These are phyloP conservation scores for Lumnitzera racemosa DNA, from an alignment of 345 rosid species.

Conservation along the genomic window DNA sequence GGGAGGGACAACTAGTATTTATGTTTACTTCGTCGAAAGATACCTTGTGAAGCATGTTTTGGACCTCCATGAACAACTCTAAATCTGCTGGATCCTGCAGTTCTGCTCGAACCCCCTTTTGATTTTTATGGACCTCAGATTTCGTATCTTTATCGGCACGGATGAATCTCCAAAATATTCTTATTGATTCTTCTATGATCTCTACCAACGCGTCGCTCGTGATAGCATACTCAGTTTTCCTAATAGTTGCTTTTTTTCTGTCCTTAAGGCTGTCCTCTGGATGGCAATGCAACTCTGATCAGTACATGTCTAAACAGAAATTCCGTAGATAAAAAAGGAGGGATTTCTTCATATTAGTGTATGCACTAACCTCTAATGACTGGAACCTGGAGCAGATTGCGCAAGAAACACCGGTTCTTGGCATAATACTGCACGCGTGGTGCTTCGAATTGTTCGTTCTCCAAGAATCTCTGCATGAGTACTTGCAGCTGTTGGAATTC, in stretches of 20 bases:
- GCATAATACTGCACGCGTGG: constrained; percentile 66
- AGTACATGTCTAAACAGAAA: neutral
- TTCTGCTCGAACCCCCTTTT: constrained; percentile 46
- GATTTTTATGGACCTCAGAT: constrained; percentile 22
- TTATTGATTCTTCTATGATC: constrained; percentile 82
- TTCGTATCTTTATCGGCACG: constrained; percentile 65
- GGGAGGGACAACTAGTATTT: neutral
- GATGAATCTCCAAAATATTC: constrained; percentile 79
- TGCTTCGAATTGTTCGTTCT: constrained; percentile 74
- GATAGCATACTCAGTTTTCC: constrained; percentile 30
- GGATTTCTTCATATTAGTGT: neutral
- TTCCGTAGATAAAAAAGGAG: neutral
- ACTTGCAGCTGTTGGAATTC: constrained; percentile 95
- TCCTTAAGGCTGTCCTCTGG: constrained; percentile 65
- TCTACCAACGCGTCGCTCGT: constrained; percentile 65
- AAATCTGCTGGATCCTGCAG: constrained; percentile 45
- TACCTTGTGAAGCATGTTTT: constrained; percentile 45
- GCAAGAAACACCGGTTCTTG: constrained; percentile 62
- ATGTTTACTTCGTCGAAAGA: too few species aligned
- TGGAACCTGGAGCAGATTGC: constrained; percentile 88
- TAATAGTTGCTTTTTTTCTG: constrained; percentile 31
- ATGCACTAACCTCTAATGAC: constrained; percentile 57
- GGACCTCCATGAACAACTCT: constrained; percentile 44
- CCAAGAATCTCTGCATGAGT: constrained; percentile 75
- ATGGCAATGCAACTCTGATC: constrained; percentile 3